These are phyloP conservation scores for Parastagonospora avenae DNA, from an alignment of 2,329 filamentous ascomycete species.

Conservation along the genomic window DNA sequence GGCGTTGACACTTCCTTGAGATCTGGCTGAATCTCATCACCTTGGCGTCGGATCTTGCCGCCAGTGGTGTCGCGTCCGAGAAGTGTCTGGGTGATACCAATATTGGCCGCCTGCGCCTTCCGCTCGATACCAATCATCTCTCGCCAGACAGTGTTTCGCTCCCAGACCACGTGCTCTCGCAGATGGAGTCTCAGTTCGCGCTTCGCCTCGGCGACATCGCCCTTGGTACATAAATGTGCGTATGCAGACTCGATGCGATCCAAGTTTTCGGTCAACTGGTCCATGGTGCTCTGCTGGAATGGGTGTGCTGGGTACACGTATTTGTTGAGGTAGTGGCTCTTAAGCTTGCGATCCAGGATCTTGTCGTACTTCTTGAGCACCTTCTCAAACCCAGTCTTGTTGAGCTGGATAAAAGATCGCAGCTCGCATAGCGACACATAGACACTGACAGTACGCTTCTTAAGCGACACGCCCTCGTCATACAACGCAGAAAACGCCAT, in stretches of 20 bases:
- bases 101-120: constrained; percentile 89
- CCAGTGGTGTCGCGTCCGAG: constrained; percentile 75
- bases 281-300: constrained; percentile 75
- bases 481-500: constrained; percentile 72
- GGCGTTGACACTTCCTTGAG: constrained; percentile 78
- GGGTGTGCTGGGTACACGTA: constrained; percentile 80
- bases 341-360: constrained; percentile 82
- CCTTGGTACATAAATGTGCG: constrained; percentile 78
- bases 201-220: constrained; percentile 76
- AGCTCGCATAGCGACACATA: constrained; percentile 95
- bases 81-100: constrained; percentile 78
- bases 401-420: constrained; percentile 94
- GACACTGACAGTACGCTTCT: constrained; percentile 84
- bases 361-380: constrained; percentile 99
- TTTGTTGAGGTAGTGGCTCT: constrained; percentile 74
- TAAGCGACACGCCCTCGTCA: constrained; percentile 79
- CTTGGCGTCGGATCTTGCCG: constrained; percentile 74
- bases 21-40: constrained; percentile 73
- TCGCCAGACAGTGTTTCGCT: constrained; percentile 97
- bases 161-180: constrained; percentile 97
- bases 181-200: constrained; percentile 89
- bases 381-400: constrained; percentile 95
- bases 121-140: constrained; percentile 98
- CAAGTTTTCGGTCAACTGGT: constrained; percentile 73
- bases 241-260: constrained; percentile 78